Evolutionary conservation across 1,284 basidiomycete genomes (phyloP).

Genomic region (Volvariella volvacea): DNA sequence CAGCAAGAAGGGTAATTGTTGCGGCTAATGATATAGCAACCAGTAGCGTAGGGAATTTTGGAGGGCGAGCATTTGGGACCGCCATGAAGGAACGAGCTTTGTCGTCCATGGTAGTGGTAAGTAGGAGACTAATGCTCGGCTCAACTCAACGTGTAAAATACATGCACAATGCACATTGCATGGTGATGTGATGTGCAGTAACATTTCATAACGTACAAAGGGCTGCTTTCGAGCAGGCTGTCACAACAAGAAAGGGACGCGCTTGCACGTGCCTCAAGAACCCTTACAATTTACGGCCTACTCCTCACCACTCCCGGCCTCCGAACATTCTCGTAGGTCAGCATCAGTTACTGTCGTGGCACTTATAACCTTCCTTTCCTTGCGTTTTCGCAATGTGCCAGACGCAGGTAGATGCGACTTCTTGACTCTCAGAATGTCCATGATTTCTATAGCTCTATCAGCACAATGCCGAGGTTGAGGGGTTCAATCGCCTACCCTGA

Average conservation of each 20-base stretch:
- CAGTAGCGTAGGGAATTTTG: slow-evolving; percentile 1
- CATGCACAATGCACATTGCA: slow-evolving; percentile 14
- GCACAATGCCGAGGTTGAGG: slow-evolving; percentile 5
- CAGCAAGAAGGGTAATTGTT: slow-evolving; percentile 8
- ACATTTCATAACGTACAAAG: not conserved
- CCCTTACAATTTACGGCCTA: too few relatives aligned
- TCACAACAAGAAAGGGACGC: not conserved
- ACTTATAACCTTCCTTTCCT: slow-evolving; percentile 45
- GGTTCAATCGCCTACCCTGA: slow-evolving; percentile 39
- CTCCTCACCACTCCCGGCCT: too few relatives aligned
- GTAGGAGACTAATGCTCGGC: not conserved
- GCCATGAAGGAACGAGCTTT: slow-evolving; percentile 5
- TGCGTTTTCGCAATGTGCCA: slow-evolving; percentile 21
- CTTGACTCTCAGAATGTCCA: slow-evolving; percentile 70
- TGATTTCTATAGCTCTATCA: slow-evolving; percentile 47
- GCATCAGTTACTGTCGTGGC: slow-evolving; percentile 38
- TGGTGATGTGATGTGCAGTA: slow-evolving; percentile 2
- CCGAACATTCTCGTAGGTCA: slow-evolving; percentile 5
- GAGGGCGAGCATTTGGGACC: not conserved
- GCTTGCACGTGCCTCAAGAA: too few relatives aligned
- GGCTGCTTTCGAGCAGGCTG: slow-evolving; percentile 5
- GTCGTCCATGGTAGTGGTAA: slow-evolving; percentile 15
- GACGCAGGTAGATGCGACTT: slow-evolving; percentile 47
- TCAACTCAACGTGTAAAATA: slow-evolving; percentile 8
- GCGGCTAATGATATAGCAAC: slow-evolving; percentile 9